Percentiles rank a stretch among this genome's conserved stretches.
phyloP scores from a whole-genome alignment of 2,329 filamentous ascomycete genomes.

The Penicillium janthinellum region DNA sequence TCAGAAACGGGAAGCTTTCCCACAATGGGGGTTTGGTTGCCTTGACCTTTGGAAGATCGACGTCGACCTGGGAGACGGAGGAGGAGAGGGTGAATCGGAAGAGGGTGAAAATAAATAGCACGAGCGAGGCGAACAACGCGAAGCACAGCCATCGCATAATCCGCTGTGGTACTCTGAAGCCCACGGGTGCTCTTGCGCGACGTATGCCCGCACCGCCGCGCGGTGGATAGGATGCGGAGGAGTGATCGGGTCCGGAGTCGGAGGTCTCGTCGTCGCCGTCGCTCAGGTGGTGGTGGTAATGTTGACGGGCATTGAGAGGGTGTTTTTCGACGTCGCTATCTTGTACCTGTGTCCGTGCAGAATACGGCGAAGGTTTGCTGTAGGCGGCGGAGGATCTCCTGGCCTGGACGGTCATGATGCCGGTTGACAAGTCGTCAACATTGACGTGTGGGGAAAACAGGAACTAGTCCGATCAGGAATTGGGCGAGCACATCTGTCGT shows the following conservation, averaged over 20 bases:
- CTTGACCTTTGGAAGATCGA: constrained; percentile 58
- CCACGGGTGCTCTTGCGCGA: constrained; percentile 34
- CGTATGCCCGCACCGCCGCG: constrained; percentile 41
- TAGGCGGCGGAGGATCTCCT: constrained; percentile 34
- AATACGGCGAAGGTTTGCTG: constrained; percentile 27
- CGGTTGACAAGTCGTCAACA: constrained; percentile 22
- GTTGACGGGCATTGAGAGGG: constrained; percentile 19
- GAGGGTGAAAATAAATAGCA: constrained; percentile 76
- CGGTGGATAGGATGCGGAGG: constrained; percentile 55
- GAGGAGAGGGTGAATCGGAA: constrained; percentile 68
- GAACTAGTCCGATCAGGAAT: constrained; percentile 3
- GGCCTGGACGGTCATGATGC: constrained; percentile 35
- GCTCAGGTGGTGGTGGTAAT: constrained; percentile 19
- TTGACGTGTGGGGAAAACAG: constrained; percentile 16
- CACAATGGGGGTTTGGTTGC: constrained; percentile 66
- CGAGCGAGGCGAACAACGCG: constrained; percentile 66
- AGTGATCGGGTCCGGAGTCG: constrained; percentile 42
- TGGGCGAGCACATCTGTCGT: constrained; percentile 9
- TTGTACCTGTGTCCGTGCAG: constrained; percentile 17
- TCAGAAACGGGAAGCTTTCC: constrained; percentile 83
- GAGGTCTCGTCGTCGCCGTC: constrained; percentile 28
- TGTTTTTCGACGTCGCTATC: constrained; percentile 41
- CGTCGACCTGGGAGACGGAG: constrained; percentile 31
- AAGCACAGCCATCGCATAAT: constrained; percentile 79
- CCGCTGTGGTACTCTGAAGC: constrained; percentile 69